Conservation (phyloP, 257 asterid genomes). For the Catharanthus roseus region DNA sequence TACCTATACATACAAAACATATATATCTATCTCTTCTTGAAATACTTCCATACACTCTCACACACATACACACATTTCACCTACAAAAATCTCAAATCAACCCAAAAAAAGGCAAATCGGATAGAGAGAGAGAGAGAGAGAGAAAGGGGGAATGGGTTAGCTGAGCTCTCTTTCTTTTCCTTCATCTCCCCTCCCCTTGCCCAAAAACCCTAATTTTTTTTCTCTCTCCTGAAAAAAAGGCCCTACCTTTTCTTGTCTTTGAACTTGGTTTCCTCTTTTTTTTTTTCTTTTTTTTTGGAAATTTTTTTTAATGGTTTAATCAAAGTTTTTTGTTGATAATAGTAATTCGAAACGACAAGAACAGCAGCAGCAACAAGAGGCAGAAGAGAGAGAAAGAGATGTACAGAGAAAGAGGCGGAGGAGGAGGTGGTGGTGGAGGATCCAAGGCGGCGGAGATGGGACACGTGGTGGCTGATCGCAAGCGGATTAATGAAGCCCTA, state of each 20-base stretch:
- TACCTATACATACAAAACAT: not conserved
- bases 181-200: conserved; percentile 7
- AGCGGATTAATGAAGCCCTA: conserved; percentile 45
- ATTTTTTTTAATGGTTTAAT: conserved; percentile 14
- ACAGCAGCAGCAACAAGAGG: conserved; percentile 13
- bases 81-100: conserved; percentile 14
- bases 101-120: conserved; percentile 13
- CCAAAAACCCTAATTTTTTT: conserved; percentile 20
- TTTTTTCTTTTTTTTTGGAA: not conserved
- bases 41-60: not conserved
- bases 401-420: conserved; percentile 28
- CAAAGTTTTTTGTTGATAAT: conserved; percentile 16
- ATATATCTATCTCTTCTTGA: not conserved
- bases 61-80: conserved; percentile 8
- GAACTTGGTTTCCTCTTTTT: not conserved
- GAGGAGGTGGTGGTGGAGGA: conserved; percentile 33
- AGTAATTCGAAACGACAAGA: conserved; percentile 18
- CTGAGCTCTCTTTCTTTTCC: conserved; percentile 19
- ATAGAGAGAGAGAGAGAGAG: conserved; percentile 31
- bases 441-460: conserved; percentile 40
- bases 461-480: conserved; percentile 36
- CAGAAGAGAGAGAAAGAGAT: conserved; percentile 24
- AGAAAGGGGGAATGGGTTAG: conserved; percentile 29
- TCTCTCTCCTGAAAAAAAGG: not conserved
- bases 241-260: not conserved